Conservation (phyloP, 2,329 filamentous ascomycete genomes). For the Phyllosticta citriasiana region DNA sequence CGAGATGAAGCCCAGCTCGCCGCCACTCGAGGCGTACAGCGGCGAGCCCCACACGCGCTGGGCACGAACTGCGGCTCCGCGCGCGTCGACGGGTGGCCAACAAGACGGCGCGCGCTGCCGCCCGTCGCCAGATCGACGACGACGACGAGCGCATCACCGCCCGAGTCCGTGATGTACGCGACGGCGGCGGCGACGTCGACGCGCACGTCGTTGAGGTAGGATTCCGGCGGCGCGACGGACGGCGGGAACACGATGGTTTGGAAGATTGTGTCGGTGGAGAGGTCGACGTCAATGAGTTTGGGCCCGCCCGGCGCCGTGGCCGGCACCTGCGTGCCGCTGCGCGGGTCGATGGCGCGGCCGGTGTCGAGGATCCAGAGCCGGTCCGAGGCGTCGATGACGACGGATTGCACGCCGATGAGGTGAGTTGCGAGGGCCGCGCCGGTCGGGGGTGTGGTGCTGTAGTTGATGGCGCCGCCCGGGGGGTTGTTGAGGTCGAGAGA, state of each 20-base stretch:
- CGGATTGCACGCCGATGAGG: slow-evolving; percentile 42
- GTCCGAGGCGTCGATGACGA: slow-evolving; percentile 42
- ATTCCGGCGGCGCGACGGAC: slow-evolving; percentile 37
- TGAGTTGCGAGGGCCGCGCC: slow-evolving; percentile 40
- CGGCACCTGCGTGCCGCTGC: slow-evolving; percentile 34
- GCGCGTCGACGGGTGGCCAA: slow-evolving; percentile 32
- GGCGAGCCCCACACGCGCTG: slow-evolving; percentile 39
- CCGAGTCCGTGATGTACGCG: slow-evolving; percentile 46
- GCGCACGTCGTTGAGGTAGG: slow-evolving; percentile 45
- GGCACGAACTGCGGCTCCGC: slow-evolving; percentile 37
- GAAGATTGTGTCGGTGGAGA: slow-evolving; percentile 36
- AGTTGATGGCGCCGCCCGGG: slow-evolving; percentile 42
- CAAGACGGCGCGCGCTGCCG: slow-evolving; percentile 37
- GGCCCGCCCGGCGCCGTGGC: slow-evolving; percentile 37
- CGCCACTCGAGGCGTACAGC: slow-evolving; percentile 32
- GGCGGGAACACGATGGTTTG: slow-evolving; percentile 42
- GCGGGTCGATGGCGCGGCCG: slow-evolving; percentile 32
- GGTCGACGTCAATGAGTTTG: slow-evolving; percentile 41
- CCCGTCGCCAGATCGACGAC: slow-evolving; percentile 40
- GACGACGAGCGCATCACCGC: slow-evolving; percentile 40
- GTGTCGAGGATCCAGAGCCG: slow-evolving; percentile 46
- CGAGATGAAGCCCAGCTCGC: slow-evolving; percentile 28
- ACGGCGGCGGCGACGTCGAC: slow-evolving; percentile 40
- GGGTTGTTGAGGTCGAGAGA: slow-evolving; percentile 37
- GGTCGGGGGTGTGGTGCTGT: slow-evolving; percentile 36